Conservation (phyloP, 768 basidiomycete genomes). For the Hydnum rufescens region DNA sequence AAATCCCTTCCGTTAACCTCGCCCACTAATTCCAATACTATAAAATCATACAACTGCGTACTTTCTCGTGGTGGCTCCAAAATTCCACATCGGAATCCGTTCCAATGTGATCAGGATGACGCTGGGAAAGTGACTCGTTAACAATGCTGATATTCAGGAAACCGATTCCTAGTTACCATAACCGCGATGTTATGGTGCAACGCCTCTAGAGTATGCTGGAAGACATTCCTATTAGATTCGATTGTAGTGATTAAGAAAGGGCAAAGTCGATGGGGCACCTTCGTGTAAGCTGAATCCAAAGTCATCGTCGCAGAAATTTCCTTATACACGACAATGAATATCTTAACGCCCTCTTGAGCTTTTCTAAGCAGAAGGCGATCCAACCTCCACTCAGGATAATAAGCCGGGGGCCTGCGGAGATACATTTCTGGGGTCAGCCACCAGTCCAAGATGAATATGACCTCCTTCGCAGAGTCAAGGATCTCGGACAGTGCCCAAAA, state of each 20-base stretch:
- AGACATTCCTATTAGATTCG: not conserved
- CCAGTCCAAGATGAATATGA: constrained; percentile 67
- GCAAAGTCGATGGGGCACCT: constrained; percentile 21
- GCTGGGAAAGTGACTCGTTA: constrained; percentile 12
- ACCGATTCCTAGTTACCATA: constrained; percentile 23
- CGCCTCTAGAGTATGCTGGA: constrained; percentile 50
- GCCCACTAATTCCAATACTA: no score
- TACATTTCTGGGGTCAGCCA: constrained; percentile 93
- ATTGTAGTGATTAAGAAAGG: not conserved
- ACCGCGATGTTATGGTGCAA: constrained; percentile 77
- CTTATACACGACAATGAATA: constrained; percentile 89
- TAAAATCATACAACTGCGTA: no score
- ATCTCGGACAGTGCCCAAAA: constrained; percentile 88
- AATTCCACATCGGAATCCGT: constrained; percentile 52
- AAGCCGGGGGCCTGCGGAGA: constrained; percentile 76
- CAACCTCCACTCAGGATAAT: constrained; percentile 72
- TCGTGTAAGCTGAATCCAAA: constrained; percentile 75
- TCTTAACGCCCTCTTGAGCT: constrained; percentile 78
- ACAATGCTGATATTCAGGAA: not conserved
- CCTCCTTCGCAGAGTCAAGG: constrained; percentile 58
- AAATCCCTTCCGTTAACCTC: no score
- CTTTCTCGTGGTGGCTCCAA: constrained; percentile 88
- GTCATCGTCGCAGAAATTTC: constrained; percentile 89
- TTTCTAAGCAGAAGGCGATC: constrained; percentile 72
- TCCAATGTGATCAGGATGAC: constrained; percentile 81